Conservation (phyloP, 2,329 filamentous ascomycete species). For the Shiraia bambusicola region DNA sequence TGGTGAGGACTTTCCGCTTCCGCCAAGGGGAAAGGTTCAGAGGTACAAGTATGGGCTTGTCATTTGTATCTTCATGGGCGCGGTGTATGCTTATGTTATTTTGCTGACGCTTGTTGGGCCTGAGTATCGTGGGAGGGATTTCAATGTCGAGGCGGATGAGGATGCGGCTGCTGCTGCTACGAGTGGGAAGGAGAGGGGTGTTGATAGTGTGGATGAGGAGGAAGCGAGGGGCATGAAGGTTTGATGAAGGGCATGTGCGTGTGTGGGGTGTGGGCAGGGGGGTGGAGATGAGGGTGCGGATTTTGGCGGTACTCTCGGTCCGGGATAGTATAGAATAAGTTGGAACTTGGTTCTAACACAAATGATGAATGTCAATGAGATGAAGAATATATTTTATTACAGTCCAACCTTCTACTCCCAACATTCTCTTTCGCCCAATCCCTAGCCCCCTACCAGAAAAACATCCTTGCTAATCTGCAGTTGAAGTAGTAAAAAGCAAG, state of each 20-base stretch:
- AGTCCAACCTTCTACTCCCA: too few relatives aligned
- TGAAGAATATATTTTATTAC: too few relatives aligned
- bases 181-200: conserved; percentile 9
- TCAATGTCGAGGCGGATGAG: conserved; percentile 37
- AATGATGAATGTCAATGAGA: too few relatives aligned
- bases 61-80: conserved; percentile 89
- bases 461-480: too few relatives aligned
- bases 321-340: too few relatives aligned
- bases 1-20: conserved; percentile 72
- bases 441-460: too few relatives aligned
- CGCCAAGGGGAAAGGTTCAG: conserved; percentile 46
- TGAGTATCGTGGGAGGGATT: conserved; percentile 45
- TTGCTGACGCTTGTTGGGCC: conserved; percentile 64
- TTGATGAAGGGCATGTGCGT: not conserved
- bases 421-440: too few relatives aligned
- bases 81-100: conserved; percentile 68
- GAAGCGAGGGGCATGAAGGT: conserved; percentile 7
- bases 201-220: conserved; percentile 12
- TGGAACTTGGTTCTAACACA: too few relatives aligned
- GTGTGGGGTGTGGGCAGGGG: not conserved
- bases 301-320: too few relatives aligned
- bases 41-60: conserved; percentile 70
- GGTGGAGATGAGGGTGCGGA: not conserved
- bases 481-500: too few relatives aligned
- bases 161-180: conserved; percentile 33